Conservation (phyloP, 768 basidiomycete genomes). For the Daedaleopsis nitida region DNA sequence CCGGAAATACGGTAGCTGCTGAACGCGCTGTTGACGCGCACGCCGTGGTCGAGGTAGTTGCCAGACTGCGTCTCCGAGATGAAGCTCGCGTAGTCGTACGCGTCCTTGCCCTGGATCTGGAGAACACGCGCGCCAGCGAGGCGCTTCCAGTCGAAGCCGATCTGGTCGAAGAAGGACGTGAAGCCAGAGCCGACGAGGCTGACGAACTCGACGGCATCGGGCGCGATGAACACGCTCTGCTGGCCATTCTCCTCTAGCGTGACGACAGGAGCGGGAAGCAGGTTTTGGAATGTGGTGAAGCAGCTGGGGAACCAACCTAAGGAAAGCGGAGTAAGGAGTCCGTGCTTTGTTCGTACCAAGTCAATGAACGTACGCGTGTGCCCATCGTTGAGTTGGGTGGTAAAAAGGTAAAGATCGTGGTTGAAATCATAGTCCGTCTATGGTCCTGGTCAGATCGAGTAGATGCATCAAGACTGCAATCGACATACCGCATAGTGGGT, state of each 20-base stretch:
- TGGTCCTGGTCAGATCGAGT: background rate
- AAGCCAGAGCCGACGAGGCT: conserved; percentile 46
- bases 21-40: conserved; percentile 64
- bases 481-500: conserved; percentile 47
- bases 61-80: conserved; percentile 62
- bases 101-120: conserved; percentile 52
- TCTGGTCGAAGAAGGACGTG: conserved; percentile 46
- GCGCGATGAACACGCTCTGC: conserved; percentile 51
- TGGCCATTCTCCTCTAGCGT: conserved; percentile 49
- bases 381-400: conserved; percentile 61
- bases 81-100: conserved; percentile 56
- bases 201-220: conserved; percentile 55
- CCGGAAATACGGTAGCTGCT: conserved; percentile 51
- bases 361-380: conserved; percentile 51
- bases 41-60: conserved; percentile 63
- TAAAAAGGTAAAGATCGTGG: conserved; percentile 55
- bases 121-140: conserved; percentile 62
- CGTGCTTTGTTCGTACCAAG: too few species aligned
- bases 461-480: background rate
- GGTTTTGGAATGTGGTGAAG: conserved; percentile 46
- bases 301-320: conserved; percentile 60
- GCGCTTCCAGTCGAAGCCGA: conserved; percentile 58
- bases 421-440: conserved; percentile 73
- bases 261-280: conserved; percentile 59
- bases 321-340: background rate